Base-by-base conservation (phyloP, 2,329 filamentous ascomycete genomes). In the Botrytis galanthina region DNA sequence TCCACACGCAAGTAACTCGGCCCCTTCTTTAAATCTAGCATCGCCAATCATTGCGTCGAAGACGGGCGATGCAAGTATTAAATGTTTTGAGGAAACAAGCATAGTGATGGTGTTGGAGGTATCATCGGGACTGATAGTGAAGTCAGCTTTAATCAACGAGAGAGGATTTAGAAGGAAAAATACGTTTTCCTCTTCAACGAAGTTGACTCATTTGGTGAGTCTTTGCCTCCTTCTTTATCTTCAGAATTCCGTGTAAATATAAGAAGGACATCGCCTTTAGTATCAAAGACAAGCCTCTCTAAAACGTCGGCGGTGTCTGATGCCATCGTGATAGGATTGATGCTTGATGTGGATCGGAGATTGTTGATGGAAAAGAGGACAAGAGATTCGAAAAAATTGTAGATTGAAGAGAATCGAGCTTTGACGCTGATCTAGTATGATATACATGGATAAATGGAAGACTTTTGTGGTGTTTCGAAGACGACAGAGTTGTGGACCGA, bases 11-110 rank as follows among this genome's bases (percentile, higher is more conserved):
- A 26, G 18, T 29, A 72, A 32, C 22, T 59, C 61, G 1, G 5
- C 6, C 4, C 70, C 70, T 44, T 67, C 70, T 16, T 29, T 59
- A 26, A 72, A 72, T 4, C n/a, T 37, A 12, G 1, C 62, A 22
- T 29, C 0, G 6, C 9, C 7, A 22, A 72, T 16, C 48, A 72
- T 68, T 5, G 29, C 14, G 0, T 68, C 42, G 20, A 72, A 72
- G 14, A 72, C 62, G 3, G 70, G 61, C 18, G 70, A 72, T 57
- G 29, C 62, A 60, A 72, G 61, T 26, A 4, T 29, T 26, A 72
- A 37, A 29, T 72, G 62, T n/a, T 67, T 68, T 3, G 62, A 72
- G 16, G 70, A 72, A 48, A 72, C 51, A 18, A 72, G 61, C 29
- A 72, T 72, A 20, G 42, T 51, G 35, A 62, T 4, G 1, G 20